Evolutionary conservation across 345 rosid genomes (phyloP).

Genomic region (Eucalyptus dawsonii): DNA sequence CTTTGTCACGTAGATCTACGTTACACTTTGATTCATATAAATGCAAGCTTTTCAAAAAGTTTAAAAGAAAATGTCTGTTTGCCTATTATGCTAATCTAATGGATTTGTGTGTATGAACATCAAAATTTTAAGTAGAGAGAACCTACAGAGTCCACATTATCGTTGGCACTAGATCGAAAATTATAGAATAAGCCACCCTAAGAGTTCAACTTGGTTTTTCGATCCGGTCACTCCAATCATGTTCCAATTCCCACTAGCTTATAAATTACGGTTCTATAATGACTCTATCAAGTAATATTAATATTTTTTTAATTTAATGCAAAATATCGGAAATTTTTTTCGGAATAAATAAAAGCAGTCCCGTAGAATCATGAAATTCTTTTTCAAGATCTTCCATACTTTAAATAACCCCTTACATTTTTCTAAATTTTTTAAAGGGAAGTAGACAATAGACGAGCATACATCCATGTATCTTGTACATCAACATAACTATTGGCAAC

Average conservation of each 20-base stretch:
- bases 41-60: background rate
- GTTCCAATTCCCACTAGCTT: background rate
- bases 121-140: background rate
- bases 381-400: background rate
- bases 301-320: background rate
- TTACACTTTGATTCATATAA: background rate
- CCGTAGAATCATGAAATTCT: background rate
- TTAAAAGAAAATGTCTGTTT: background rate
- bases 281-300: background rate
- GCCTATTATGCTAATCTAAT: background rate
- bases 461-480: background rate
- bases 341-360: background rate
- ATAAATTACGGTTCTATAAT: background rate
- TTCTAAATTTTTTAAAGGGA: background rate
- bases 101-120: background rate
- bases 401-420: background rate
- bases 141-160: background rate
- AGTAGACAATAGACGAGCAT: background rate
- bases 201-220: background rate
- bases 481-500: background rate
- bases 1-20: background rate
- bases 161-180: background rate
- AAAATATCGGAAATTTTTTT: accelerated
- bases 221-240: background rate
- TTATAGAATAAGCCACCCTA: background rate